Evolutionary conservation across 768 basidiomycete genomes (phyloP).

Genomic region (Mrakia frigida): DNA sequence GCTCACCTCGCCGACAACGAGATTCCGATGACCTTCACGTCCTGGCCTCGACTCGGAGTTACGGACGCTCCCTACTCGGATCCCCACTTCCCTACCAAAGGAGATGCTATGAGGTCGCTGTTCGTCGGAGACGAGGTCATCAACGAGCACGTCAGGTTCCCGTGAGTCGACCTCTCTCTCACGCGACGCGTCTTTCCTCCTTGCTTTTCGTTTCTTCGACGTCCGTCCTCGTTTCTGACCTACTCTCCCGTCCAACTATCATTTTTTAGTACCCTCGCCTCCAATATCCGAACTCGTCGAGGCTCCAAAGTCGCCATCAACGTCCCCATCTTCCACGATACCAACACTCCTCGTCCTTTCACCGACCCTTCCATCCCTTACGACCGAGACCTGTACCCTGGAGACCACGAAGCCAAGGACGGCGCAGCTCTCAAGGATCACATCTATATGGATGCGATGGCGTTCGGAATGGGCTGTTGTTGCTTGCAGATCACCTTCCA

Average conservation of each 20-base stretch:
- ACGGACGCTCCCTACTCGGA: constrained; percentile 78
- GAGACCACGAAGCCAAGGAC: constrained; percentile 81
- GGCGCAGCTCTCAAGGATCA: constrained; percentile 85
- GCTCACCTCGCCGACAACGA: constrained; percentile 78
- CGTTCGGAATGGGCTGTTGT: constrained; percentile 99
- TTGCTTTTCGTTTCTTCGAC: not conserved
- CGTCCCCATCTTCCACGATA: constrained; percentile 84
- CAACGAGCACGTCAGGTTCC: constrained; percentile 95
- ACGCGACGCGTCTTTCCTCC: not conserved
- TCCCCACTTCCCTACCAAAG: constrained; percentile 73
- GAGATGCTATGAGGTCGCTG: constrained; percentile 82
- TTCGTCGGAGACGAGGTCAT: constrained; percentile 94
- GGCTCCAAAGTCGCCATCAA: constrained; percentile 94
- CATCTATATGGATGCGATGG: constrained; percentile 99
- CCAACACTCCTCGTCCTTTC: constrained; percentile 79
- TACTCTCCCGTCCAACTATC: constrained; percentile 32
- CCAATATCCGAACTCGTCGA: constrained; percentile 84
- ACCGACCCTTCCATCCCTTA: constrained; percentile 88
- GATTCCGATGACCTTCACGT: constrained; percentile 84
- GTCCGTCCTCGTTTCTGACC: not conserved
- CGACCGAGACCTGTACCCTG: constrained; percentile 73
- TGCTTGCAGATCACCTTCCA: constrained; percentile 98
- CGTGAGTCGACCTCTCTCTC: constrained; percentile 57
- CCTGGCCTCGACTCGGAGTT: constrained; percentile 87
- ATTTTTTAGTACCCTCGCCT: constrained; percentile 81